Conservation (phyloP, 345 rosid species). For the Jatropha curcas region DNA sequence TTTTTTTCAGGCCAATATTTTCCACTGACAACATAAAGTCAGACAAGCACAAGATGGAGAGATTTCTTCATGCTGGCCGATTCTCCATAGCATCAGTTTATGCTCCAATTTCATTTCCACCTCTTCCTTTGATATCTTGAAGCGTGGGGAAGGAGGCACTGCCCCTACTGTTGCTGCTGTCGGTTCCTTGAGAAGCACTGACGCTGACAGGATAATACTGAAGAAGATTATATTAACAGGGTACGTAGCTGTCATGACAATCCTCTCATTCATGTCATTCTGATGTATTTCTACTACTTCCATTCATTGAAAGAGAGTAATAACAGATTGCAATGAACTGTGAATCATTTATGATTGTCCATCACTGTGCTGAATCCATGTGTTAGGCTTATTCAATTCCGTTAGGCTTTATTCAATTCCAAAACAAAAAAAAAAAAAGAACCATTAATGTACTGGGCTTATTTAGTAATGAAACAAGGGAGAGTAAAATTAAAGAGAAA, state of each 20-base stretch:
- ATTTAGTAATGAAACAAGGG: not conserved
- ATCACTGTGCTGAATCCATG: too few relatives aligned
- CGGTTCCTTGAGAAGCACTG: constrained; percentile 81
- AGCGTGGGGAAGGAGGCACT: constrained; percentile 45
- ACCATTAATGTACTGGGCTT: not conserved
- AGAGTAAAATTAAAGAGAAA: too few relatives aligned
- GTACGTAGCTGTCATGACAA: constrained; percentile 38
- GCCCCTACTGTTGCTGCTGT: constrained; percentile 74
- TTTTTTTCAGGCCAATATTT: constrained; percentile 73
- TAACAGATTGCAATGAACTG: too few relatives aligned
- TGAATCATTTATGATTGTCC: too few relatives aligned
- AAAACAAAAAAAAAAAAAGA: too few relatives aligned
- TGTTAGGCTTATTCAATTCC: too few relatives aligned
- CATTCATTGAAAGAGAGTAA: not conserved
- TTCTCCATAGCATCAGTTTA: constrained; percentile 79
- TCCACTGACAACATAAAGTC: constrained; percentile 73
- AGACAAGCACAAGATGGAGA: constrained; percentile 97
- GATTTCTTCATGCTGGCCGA: constrained; percentile 82
- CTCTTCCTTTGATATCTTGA: constrained; percentile 78
- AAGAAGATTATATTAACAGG: constrained; percentile 93
- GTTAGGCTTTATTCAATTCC: too few relatives aligned
- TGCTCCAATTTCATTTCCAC: constrained; percentile 82
- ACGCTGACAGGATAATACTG: constrained; percentile 77
- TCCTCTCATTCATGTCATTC: not conserved
- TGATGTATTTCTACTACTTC: not conserved